These are phyloP conservation scores for Apiospora saccharicola DNA, from an alignment of 2,329 filamentous ascomycete genomes.

Conservation along the genomic window DNA sequence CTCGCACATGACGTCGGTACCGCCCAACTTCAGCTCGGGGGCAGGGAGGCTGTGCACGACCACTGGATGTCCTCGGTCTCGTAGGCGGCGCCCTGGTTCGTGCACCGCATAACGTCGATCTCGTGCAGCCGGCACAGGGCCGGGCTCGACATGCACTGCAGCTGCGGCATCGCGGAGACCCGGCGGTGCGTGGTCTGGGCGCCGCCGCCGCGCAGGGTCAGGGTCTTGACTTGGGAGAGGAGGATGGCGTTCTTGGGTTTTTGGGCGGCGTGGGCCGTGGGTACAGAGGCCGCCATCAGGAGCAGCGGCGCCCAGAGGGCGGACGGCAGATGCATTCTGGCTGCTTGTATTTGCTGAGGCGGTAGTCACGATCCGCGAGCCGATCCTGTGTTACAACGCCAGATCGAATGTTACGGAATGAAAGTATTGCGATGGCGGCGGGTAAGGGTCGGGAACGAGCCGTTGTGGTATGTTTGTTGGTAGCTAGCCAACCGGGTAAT, in stretches of 20 bases:
- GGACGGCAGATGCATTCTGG: neutral
- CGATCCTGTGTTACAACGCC: neutral
- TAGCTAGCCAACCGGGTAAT: neutral
- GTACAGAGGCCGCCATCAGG: slow-evolving; percentile 34
- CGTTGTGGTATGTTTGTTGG: neutral
- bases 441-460: slow-evolving; percentile 22
- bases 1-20: slow-evolving; percentile 91
- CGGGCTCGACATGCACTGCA: slow-evolving; percentile 75
- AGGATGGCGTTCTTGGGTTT: slow-evolving; percentile 62
- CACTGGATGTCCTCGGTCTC: slow-evolving; percentile 84
- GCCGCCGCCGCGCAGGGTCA: slow-evolving; percentile 75
- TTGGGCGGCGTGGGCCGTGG: slow-evolving; percentile 32
- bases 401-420: slow-evolving; percentile 15
- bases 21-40: slow-evolving; percentile 73
- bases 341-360: neutral
- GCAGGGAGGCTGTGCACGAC: slow-evolving; percentile 76
- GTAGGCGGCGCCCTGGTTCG: slow-evolving; percentile 84
- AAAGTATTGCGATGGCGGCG: neutral
- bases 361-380: neutral
- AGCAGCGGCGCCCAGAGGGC: slow-evolving; percentile 26
- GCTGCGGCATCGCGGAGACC: slow-evolving; percentile 77
- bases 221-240: slow-evolving; percentile 70
- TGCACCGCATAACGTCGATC: slow-evolving; percentile 87
- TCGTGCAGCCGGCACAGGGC: slow-evolving; percentile 71
- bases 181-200: slow-evolving; percentile 78